These are phyloP conservation scores for Darksidea phi DNA, from an alignment of 495 filamentous ascomycete species.

Conservation along the genomic window DNA sequence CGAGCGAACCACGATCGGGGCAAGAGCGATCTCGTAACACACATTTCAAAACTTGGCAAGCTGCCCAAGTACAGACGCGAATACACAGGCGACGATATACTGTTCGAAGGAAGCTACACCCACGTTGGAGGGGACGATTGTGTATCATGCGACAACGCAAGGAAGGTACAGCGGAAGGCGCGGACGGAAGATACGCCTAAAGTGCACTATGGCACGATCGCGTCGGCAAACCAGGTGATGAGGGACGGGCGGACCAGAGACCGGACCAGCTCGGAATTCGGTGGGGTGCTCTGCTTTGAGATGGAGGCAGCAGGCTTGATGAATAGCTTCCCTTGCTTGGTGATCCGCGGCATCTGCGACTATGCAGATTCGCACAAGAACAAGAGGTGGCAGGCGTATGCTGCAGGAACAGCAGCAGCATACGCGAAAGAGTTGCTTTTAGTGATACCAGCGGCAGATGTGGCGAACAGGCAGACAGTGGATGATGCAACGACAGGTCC, in stretches of 20 bases:
- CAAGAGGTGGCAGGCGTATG: conserved; percentile 30
- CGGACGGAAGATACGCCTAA: too few relatives aligned
- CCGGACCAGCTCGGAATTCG: neutral
- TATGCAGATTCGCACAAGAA: conserved; percentile 35
- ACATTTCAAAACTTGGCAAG: too few relatives aligned
- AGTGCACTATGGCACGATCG: conserved; percentile 30
- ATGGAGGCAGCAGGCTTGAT: conserved; percentile 21
- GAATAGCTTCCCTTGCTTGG: conserved; percentile 20
- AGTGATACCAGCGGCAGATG: neutral
- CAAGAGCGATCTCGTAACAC: too few relatives aligned
- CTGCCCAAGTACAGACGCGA: too few relatives aligned
- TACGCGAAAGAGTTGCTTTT: conserved; percentile 16
- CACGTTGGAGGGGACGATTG: too few relatives aligned
- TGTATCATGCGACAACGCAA: too few relatives aligned
- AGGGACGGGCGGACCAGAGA: conserved; percentile 9
- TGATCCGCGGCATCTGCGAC: conserved; percentile 34
- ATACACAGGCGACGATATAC: too few relatives aligned
- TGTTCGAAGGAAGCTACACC: too few relatives aligned
- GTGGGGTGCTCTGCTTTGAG: neutral
- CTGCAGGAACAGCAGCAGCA: conserved; percentile 26
- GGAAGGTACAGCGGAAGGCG: too few relatives aligned
- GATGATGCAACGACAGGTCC: too few relatives aligned
- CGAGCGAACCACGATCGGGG: too few relatives aligned
- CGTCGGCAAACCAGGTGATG: conserved; percentile 25
- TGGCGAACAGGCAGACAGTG: too few relatives aligned